Conservation (phyloP, 2,329 filamentous ascomycete genomes). For the Exophiala spinifera region DNA sequence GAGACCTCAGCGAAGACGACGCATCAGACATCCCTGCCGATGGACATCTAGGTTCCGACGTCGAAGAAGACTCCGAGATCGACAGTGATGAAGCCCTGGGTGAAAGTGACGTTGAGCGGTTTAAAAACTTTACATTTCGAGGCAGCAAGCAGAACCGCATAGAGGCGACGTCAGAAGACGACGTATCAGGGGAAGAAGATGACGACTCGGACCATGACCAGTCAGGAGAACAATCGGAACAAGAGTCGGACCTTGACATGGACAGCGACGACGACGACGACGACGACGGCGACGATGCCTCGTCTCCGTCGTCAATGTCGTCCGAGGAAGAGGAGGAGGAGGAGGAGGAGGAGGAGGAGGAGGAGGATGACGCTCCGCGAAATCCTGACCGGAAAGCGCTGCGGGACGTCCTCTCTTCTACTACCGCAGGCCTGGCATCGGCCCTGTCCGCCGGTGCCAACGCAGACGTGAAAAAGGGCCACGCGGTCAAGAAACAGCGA, state of each 20-base stretch:
- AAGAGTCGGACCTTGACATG: conserved; percentile 34
- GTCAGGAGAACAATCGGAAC: conserved; percentile 7
- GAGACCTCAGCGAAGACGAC: conserved; percentile 14
- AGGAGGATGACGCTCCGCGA: conserved; percentile 9
- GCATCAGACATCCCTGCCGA: conserved; percentile 24
- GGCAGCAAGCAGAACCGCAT: conserved; percentile 24
- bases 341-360: too few species aligned
- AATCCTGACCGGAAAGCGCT: conserved; percentile 55
- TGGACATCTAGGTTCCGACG: conserved; percentile 22
- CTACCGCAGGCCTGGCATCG: conserved; percentile 60
- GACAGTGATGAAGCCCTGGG: conserved; percentile 31
- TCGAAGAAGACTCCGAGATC: conserved; percentile 31
- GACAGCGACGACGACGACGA: conserved; percentile 36
- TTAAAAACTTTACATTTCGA: conserved; percentile 26
- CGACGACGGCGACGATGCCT: conserved; percentile 28
- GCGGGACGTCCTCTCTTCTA: conserved; percentile 58
- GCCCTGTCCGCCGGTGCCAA: conserved; percentile 65
- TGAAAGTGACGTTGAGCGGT: conserved; percentile 27
- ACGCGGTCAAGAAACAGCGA: conserved; percentile 80
- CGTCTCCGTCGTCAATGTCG: conserved; percentile 25
- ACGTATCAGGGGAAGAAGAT: conserved; percentile 30
- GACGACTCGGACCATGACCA: conserved; percentile 26
- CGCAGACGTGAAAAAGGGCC: conserved; percentile 78
- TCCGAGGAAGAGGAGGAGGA: too few species aligned
- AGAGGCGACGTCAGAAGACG: conserved; percentile 17